Conservation (phyloP, 768 basidiomycete species). For the Sporobolomyces pararoseus region DNA sequence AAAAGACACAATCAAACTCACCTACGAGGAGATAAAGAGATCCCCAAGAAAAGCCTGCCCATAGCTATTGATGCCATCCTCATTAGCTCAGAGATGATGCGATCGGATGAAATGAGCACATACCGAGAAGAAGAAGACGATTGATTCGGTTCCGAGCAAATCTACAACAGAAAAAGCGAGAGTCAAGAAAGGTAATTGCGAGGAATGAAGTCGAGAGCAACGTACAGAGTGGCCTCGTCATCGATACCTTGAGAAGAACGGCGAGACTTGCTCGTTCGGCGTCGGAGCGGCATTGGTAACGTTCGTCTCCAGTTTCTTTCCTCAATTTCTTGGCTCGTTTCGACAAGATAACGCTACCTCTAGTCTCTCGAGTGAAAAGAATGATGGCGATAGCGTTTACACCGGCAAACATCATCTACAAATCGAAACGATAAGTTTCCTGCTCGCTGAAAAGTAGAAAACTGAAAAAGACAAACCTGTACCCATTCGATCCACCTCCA, state of each 20-base stretch:
- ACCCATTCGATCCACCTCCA: constrained; percentile 69
- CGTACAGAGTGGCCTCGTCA: constrained; percentile 39
- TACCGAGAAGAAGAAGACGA: constrained; percentile 62
- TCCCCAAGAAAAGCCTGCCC: constrained; percentile 64
- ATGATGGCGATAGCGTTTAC: constrained; percentile 57
- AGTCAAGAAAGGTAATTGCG: no score
- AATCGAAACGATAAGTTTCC: not conserved
- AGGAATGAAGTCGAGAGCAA: not conserved
- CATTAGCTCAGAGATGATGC: no score
- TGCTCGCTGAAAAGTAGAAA: no score
- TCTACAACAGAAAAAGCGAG: constrained; percentile 46
- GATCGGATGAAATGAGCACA: not conserved
- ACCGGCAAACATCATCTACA: constrained; percentile 55
- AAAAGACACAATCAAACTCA: not conserved
- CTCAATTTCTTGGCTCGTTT: constrained; percentile 62
- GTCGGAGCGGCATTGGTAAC: constrained; percentile 66
- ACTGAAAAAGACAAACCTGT: constrained; percentile 15
- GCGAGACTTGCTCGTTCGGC: constrained; percentile 60
- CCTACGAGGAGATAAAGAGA: constrained; percentile 61
- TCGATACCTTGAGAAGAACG: constrained; percentile 63
- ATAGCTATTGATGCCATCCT: constrained; percentile 17
- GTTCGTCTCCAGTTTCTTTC: constrained; percentile 61
- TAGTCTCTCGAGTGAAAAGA: constrained; percentile 67
- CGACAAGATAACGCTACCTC: constrained; percentile 65
- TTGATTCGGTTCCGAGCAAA: constrained; percentile 66